Evolutionary conservation across 2,329 filamentous ascomycete species (phyloP).

Genomic region (Dendryphion nanum): DNA sequence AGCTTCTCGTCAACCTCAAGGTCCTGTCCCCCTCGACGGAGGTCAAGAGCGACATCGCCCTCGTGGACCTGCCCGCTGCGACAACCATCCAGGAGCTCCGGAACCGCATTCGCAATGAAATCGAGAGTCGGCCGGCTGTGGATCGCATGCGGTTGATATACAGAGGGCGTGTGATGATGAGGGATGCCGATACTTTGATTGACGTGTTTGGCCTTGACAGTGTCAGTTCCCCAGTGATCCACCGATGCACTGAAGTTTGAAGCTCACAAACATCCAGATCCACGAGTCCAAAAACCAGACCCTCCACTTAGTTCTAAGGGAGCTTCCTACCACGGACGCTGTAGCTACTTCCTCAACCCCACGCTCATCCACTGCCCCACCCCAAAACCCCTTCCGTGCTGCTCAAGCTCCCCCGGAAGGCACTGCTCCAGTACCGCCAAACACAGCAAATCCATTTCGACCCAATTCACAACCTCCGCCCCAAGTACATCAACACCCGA

Average conservation of each 20-base stretch:
- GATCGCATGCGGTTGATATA: conserved; percentile 59
- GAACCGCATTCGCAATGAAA: conserved; percentile 47
- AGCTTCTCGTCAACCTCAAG: conserved; percentile 35
- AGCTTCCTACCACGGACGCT: conserved; percentile 17
- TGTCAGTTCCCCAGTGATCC: conserved; percentile 45
- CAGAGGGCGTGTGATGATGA: conserved; percentile 52
- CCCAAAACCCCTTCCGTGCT: conserved; percentile 32
- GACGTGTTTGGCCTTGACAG: conserved; percentile 51
- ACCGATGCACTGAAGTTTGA: background rate
- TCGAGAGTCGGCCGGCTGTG: conserved; percentile 41
- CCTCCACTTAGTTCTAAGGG: conserved; percentile 39
- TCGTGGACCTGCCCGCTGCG: conserved; percentile 29
- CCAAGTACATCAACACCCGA: conserved; percentile 8
- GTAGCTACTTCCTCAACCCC: conserved; percentile 17
- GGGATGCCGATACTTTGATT: conserved; percentile 49
- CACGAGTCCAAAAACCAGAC: conserved; percentile 35
- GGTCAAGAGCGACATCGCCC: conserved; percentile 31
- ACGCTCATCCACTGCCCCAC: conserved; percentile 38
- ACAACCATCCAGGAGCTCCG: conserved; percentile 55
- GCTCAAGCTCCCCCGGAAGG: conserved; percentile 9
- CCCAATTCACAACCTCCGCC: conserved; percentile 24
- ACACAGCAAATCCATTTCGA: conserved; percentile 33
- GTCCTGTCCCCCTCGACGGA: conserved; percentile 41
- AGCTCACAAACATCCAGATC: conserved; percentile 25
- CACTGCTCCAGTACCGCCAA: conserved; percentile 8